These are phyloP conservation scores for Trichoderma aggressivum DNA, from an alignment of 2,329 filamentous ascomycete species.

Conservation along the genomic window DNA sequence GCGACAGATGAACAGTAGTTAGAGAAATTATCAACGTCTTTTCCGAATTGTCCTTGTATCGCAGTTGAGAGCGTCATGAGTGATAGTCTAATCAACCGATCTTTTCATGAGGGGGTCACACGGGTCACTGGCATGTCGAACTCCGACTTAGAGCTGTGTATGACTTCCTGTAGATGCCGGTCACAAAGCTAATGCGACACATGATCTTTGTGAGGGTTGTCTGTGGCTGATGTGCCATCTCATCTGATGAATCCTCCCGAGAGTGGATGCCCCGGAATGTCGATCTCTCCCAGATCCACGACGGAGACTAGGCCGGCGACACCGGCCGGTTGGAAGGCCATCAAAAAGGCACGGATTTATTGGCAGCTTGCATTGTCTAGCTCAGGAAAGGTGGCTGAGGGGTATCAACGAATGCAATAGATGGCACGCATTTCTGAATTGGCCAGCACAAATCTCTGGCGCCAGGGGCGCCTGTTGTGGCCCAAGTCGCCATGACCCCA, in stretches of 20 bases:
- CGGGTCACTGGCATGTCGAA: background rate
- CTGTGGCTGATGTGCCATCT: slow-evolving; percentile 3
- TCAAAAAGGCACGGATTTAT: background rate
- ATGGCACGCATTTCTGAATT: background rate
- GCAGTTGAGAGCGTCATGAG: background rate
- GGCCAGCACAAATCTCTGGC: background rate
- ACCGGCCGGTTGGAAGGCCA: background rate
- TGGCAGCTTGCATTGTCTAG: background rate
- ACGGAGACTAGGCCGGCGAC: background rate
- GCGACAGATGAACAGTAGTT: background rate
- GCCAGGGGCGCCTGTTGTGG: background rate
- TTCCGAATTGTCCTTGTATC: background rate
- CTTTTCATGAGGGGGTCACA: background rate
- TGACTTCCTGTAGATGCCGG: background rate
- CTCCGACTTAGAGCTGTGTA: background rate
- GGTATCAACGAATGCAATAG: background rate
- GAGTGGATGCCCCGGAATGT: background rate
- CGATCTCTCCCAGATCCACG: background rate
- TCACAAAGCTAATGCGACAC: background rate
- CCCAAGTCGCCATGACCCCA: background rate
- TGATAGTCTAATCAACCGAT: background rate
- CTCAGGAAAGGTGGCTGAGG: background rate
- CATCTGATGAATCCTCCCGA: background rate
- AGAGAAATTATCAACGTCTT: background rate
- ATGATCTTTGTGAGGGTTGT: background rate